Conservation (phyloP, 345 rosid species). For the Camelina hispida region DNA sequence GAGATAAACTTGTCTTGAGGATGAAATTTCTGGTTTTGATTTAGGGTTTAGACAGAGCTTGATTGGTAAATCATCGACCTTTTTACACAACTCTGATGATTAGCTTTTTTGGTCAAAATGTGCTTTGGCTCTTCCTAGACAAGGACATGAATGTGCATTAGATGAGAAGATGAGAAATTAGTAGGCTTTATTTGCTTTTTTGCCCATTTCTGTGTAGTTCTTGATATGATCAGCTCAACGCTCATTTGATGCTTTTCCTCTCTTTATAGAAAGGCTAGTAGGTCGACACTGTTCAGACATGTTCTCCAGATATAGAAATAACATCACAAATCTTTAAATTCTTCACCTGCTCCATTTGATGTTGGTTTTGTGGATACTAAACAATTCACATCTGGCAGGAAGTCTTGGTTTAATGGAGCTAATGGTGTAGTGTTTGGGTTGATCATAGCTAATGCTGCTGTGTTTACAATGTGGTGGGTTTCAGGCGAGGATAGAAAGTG, state of each 20-base stretch:
- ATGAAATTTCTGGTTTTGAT: not conserved
- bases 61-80: not conserved
- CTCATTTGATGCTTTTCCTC: slow-evolving; percentile 3
- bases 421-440: slow-evolving; percentile 63
- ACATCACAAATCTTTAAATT: not conserved
- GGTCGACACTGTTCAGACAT: not conserved
- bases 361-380: slow-evolving; percentile 11
- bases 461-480: slow-evolving; percentile 69
- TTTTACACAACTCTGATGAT: slow-evolving; percentile 8
- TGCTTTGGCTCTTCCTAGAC: not conserved
- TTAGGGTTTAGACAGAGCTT: not conserved
- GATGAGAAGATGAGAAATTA: slow-evolving; percentile 4
- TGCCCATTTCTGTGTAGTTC: slow-evolving; percentile 8
- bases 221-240: slow-evolving; percentile 6
- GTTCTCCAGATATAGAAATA: not conserved
- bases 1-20: not conserved
- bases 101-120: slow-evolving; percentile 8
- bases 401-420: slow-evolving; percentile 52
- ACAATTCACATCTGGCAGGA: slow-evolving; percentile 51
- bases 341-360: slow-evolving; percentile 9
- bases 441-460: slow-evolving; percentile 65
- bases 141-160: not conserved
- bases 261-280: not conserved
- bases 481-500: slow-evolving; percentile 47
- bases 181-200: not conserved